Base-by-base conservation (phyloP, 768 basidiomycete genomes). In the Mycena epipterygia region DNA sequence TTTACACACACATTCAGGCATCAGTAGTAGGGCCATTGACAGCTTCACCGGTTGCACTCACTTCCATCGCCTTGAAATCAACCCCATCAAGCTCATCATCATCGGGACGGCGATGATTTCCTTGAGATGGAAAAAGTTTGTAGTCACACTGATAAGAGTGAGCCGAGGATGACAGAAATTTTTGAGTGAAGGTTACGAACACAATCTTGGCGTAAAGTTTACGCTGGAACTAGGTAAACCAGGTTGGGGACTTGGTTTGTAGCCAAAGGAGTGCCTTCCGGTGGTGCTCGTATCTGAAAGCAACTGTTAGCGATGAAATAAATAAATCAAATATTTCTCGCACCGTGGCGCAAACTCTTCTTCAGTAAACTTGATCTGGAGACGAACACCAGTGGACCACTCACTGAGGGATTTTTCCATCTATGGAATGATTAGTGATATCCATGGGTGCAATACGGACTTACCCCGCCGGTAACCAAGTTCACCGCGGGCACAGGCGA, bases 121-220 rank as follows among this genome's bases (percentile, higher is more conserved):
- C 64, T 56, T 65, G 30, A 65, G 64, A 16, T 65, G 64, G 23
- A 53, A 25, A 19, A 65, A 65, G 25, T 56, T 65, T 14, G 64
- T 46, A 0, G 30, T 27, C 17, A 29, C 30, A 3, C 64, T 65
- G 16, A 12, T 5, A 25, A 25, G 25, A 30, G 19, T 64, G 21
- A 46, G 41, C 14, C 5, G 17, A 7, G 3, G n/a, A 2, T 17
- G 13, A 21, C 7, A n/a, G 17, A n/a, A 30, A 1, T 3, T 4
- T 23, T 33, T 32, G 9, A 23, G 30, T 30, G 2, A 16, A 21
- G 21, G 2, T 7, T 3, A 39, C 48, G 23, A 32, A 64, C 52
- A 64, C 30, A 27, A 64, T 64, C 23, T 64, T 53, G 9, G 52
- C 5, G 42, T 64, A 64, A 23, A 64, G 52, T 0, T 44, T 25